Percentiles rank a stretch among this genome's conserved stretches.
Evolutionary conservation across 2,329 filamentous ascomycete genomes (phyloP).

Genomic region (Diaporthe batatas): DNA sequence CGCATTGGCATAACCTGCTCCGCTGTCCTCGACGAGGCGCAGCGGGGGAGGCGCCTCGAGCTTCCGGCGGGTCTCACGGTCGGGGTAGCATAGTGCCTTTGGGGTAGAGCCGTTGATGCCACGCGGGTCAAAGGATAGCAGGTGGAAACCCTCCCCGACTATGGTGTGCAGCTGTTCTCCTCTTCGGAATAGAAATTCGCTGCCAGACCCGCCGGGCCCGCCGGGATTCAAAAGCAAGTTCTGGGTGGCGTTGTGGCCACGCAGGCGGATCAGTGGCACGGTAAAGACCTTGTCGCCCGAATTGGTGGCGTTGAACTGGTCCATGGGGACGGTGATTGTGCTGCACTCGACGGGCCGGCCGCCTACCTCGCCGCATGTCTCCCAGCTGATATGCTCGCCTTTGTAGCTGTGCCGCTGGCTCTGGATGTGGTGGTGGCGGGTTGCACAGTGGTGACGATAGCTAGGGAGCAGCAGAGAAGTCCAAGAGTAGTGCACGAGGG

Average conservation of each 20-base stretch:
- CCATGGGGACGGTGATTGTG: conserved; percentile 60
- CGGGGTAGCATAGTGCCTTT: conserved; percentile 56
- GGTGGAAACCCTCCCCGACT: conserved; percentile 59
- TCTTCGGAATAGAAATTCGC: conserved; percentile 52
- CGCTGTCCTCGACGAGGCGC: conserved; percentile 52
- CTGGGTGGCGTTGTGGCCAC: conserved; percentile 57
- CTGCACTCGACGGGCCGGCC: conserved; percentile 57
- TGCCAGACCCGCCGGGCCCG: conserved; percentile 61
- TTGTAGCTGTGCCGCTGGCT: conserved; percentile 44
- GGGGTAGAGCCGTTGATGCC: conserved; percentile 57
- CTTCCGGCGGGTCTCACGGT: conserved; percentile 49
- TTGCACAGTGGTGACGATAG: not conserved
- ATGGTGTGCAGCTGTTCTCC: conserved; percentile 54
- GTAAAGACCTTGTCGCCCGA: conserved; percentile 56
- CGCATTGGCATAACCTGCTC: conserved; percentile 57
- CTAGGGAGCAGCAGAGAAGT: not conserved
- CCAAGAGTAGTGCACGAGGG: conserved; percentile 16
- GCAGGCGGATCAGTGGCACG: conserved; percentile 60
- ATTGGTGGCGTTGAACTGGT: conserved; percentile 56
- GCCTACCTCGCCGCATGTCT: conserved; percentile 54
- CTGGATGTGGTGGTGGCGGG: not conserved
- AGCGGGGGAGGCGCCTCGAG: conserved; percentile 45
- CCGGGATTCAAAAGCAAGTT: conserved; percentile 63
- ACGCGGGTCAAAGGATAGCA: conserved; percentile 62
- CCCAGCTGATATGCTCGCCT: conserved; percentile 56